phyloP scores from a whole-genome alignment of 148 eudicot genomes.

The Silene latifolia region DNA sequence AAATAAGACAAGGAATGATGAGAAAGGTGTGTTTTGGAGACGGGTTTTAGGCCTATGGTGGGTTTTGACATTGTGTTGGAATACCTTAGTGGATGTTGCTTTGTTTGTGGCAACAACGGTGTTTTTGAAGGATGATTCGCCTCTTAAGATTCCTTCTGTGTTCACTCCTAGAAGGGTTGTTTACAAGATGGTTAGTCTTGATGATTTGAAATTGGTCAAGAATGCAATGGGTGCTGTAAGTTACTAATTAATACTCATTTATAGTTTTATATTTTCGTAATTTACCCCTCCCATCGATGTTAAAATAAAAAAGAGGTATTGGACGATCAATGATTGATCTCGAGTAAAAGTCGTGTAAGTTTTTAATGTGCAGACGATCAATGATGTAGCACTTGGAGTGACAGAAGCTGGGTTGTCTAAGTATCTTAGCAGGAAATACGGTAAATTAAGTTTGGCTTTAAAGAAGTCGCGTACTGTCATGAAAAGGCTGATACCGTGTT shows the following conservation, averaged over 20 bases:
- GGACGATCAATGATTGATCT: too few species aligned
- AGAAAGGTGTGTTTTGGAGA: constrained; percentile 7
- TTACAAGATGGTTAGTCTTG: constrained; percentile 41
- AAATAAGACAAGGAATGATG: background rate
- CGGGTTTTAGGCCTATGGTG: constrained; percentile 30
- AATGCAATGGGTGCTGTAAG: constrained; percentile 54
- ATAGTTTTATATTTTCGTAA: too few species aligned
- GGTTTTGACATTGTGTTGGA: constrained; percentile 25
- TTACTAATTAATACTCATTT: background rate
- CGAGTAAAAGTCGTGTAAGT: background rate
- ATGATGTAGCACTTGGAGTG: constrained; percentile 64
- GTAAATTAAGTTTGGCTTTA: too few species aligned
- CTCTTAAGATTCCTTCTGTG: constrained; percentile 26
- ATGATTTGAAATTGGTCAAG: constrained; percentile 65
- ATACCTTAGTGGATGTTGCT: constrained; percentile 35
- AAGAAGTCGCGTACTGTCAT: too few species aligned
- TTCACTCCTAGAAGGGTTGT: constrained; percentile 37
- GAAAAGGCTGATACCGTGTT: too few species aligned
- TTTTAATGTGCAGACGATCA: constrained; percentile 45
- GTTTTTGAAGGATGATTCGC: constrained; percentile 48
- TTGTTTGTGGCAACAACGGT: constrained; percentile 36
- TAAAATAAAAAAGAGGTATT: too few species aligned
- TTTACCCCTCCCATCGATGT: too few species aligned
- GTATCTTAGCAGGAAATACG: constrained; percentile 51
- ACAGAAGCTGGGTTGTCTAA: constrained; percentile 67